phyloP scores from a whole-genome alignment of 148 eudicot species.

The Heliosperma pusillum region DNA sequence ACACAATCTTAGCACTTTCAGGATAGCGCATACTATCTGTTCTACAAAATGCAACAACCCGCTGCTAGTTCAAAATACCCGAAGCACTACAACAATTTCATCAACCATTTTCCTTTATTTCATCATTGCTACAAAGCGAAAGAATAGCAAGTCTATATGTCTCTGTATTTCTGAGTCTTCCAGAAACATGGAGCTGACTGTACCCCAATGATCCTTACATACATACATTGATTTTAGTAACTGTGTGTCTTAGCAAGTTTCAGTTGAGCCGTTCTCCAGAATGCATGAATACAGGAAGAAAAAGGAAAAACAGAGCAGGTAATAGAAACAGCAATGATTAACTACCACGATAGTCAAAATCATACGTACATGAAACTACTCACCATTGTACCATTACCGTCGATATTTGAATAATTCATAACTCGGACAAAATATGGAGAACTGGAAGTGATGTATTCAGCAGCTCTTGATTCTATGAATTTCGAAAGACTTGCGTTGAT shows the following conservation, averaged over 20 bases:
- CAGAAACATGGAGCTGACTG: background rate
- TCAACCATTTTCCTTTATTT: no score
- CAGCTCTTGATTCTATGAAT: constrained; percentile 71
- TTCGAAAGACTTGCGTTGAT: constrained; percentile 43
- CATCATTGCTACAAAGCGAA: no score
- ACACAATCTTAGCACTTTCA: no score
- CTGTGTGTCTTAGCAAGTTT: background rate
- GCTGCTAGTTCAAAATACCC: no score
- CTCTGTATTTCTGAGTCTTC: background rate
- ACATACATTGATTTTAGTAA: background rate
- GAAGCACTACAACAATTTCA: no score
- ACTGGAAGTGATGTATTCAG: constrained; percentile 59
- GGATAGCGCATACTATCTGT: no score
- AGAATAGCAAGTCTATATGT: no score
- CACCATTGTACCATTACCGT: constrained; percentile 75
- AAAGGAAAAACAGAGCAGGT: background rate
- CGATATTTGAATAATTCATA: constrained; percentile 74
- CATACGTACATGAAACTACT: constrained; percentile 25
- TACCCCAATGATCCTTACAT: background rate
- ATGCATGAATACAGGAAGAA: background rate
- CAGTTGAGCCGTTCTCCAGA: background rate
- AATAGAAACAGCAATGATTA: background rate
- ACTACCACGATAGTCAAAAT: background rate
- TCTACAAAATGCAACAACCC: no score
- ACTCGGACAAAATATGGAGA: constrained; percentile 76